Base-by-base conservation (phyloP, 768 basidiomycete genomes). In the Naganishia friedmannii region DNA sequence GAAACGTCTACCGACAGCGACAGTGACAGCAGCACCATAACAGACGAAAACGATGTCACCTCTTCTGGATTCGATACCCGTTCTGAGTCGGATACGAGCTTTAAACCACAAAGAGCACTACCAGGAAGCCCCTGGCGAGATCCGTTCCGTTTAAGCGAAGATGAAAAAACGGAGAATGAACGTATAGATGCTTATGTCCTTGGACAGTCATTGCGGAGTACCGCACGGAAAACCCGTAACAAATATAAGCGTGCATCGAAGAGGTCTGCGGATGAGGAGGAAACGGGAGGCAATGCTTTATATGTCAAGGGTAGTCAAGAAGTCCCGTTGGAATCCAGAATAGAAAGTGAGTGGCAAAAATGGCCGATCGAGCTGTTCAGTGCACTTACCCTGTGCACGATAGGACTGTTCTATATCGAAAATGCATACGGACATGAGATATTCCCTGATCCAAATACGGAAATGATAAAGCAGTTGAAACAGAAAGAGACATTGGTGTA, bases 401-500 rank as follows among this genome's bases (percentile, higher is more conserved):
- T 17, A 91, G 89, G 88, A 70, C 79, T 95, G 32, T 90, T 87
- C 78, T 93, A 95, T 80, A 92, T 94, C 81, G 60, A 63, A 45
- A 94, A 94, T 78, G 86, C 88, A 8, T 94, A 93, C 29, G 42
- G 32, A 19, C 72, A 82, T 81, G 92, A 95, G 82, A 89, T 96
- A n/a, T 88, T 90, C 76, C 93, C 93, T 21, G 84, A 86, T 51
- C 92, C 93, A 0, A 95, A 94, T 78, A 86, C 88, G 1, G 90
- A 90, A 53, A 92, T 88, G 76, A 77, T 97, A 60, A 80, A 86
- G 15, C 85, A 86, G 65, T 82, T 95, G 12, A 80, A 82, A 3
- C 82, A 84, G 34, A 86, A 86, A 68, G 86, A 90, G 72, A 83
- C 89, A 2, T 83, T 97, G 32, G 87, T 97, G 2, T 96, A 95